Evolutionary conservation across 192 early-diverging fungal species (phyloP).

Genomic region (Physocladia obscura): DNA sequence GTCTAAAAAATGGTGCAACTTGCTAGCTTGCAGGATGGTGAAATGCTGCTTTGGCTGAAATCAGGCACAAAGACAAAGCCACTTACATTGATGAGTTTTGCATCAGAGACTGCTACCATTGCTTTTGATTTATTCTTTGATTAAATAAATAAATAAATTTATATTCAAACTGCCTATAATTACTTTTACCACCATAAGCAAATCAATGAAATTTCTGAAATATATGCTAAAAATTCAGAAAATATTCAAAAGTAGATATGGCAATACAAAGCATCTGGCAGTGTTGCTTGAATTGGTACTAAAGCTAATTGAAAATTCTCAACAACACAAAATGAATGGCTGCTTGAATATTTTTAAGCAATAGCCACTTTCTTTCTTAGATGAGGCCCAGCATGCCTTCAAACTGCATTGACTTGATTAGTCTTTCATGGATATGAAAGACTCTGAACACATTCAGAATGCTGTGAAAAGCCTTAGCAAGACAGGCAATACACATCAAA

Average conservation of each 20-base stretch:
- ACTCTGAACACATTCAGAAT: not conserved
- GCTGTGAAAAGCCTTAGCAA: not conserved
- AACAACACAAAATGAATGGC: not conserved
- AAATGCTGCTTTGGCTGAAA: no score
- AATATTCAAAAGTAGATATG: not conserved
- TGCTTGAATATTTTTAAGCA: not conserved
- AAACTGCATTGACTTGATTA: not conserved
- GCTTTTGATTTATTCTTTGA: no score
- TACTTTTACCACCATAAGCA: no score
- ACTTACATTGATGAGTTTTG: no score
- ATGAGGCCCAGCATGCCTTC: not conserved
- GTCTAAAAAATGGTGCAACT: no score
- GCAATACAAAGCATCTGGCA: not conserved
- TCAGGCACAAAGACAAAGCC: no score
- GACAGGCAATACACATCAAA: constrained; percentile 20
- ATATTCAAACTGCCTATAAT: no score
- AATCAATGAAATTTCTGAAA: not conserved
- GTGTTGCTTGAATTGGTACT: not conserved
- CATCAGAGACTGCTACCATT: no score
- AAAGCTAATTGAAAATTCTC: not conserved
- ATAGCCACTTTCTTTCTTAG: not conserved
- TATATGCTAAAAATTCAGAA: not conserved
- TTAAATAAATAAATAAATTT: no score
- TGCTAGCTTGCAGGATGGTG: no score
- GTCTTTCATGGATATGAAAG: not conserved